phyloP scores from a whole-genome alignment of 805 yeast genomes.

The Myxozyma lipomycoides region DNA sequence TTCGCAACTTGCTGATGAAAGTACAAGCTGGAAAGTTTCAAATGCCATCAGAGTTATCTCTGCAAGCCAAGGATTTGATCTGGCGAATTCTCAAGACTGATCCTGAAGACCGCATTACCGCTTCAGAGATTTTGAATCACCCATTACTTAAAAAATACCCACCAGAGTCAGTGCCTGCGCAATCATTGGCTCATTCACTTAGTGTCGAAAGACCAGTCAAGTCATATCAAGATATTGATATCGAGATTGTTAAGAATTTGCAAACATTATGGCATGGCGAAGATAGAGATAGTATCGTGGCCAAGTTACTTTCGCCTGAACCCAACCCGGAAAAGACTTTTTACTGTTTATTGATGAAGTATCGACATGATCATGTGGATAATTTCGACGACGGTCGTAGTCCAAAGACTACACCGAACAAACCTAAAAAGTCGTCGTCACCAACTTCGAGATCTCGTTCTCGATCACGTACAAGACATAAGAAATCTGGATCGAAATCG shows the following conservation, averaged over 20 bases:
- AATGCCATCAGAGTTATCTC: constrained; percentile 74
- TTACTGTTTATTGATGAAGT: constrained; percentile 68
- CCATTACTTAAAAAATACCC: constrained; percentile 74
- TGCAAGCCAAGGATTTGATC: constrained; percentile 84
- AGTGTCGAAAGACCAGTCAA: constrained; percentile 37
- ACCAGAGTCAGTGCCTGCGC: constrained; percentile 5
- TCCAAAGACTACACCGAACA: constrained; percentile 13
- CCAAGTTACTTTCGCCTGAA: constrained; percentile 49
- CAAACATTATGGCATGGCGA: constrained; percentile 82
- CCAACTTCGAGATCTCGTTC: constrained; percentile 1
- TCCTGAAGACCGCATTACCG: constrained; percentile 74
- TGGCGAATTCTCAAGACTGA: constrained; percentile 75
- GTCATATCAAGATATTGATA: constrained; percentile 54
- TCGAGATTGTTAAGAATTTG: constrained; percentile 68
- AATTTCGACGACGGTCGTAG: constrained; percentile 14
- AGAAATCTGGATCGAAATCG: constrained; percentile 11
- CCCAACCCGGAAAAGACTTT: constrained; percentile 77
- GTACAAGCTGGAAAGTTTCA: constrained; percentile 86
- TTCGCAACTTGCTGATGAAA: constrained; percentile 76
- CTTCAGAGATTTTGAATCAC: constrained; percentile 71
- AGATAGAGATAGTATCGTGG: constrained; percentile 49
- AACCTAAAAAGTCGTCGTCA: not conserved
- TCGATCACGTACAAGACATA: constrained; percentile 16
- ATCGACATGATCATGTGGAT: constrained; percentile 60
- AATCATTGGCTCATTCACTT: constrained; percentile 25